Base-by-base conservation (phyloP, 2,329 filamentous ascomycete genomes). In the Thermomyces lanuginosus region DNA sequence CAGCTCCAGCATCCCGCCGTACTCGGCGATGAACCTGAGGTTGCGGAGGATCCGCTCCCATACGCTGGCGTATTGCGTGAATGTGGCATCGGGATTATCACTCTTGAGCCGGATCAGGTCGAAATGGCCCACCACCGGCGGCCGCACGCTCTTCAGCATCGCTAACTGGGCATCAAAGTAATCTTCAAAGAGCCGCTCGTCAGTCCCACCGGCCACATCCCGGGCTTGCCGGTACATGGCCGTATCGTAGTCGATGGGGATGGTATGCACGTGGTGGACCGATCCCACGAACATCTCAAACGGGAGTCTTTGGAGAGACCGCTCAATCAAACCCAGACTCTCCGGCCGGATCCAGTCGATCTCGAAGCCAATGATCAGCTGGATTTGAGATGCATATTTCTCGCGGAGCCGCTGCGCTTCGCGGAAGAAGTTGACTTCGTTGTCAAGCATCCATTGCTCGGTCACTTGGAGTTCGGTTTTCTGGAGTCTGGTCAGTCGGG, bases 231-330 rank as follows among this genome's bases (percentile, higher is more conserved):
- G 57, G 47, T 89, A 95, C 47, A 67, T 64, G 0, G 59, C 55
- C 4, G 52, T 55, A 55, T 91, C 76, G 48, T 78, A 92, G 59
- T 98, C 89, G 44, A 98, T 92, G 5, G 89, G 84, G 22, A 86
- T 63, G 9, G 73, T 73, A 44, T 80, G 71, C 5, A 84, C 78
- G 52, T 98, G 89, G 56, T 98, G 89, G 25, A 95, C 66, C 1
- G 80, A 91, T 31, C 89, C 89, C 45, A 98, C 66, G 58, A 93
- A 92, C 55, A 91, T 80, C 55, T 95, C 86, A 34, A 92, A 66
- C 6, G 57, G 53, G 20, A 80, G 66, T 35, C 69, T 63, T 5
- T 61, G 46, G 12, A 75, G 57, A 3, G 81, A 64, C 7, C 51
- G 40, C 17, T 57, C 45, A 32, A 92, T 73, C 24, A 76, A 56